phyloP scores from a whole-genome alignment of 331 rosid species.

The Arachis monticola region DNA sequence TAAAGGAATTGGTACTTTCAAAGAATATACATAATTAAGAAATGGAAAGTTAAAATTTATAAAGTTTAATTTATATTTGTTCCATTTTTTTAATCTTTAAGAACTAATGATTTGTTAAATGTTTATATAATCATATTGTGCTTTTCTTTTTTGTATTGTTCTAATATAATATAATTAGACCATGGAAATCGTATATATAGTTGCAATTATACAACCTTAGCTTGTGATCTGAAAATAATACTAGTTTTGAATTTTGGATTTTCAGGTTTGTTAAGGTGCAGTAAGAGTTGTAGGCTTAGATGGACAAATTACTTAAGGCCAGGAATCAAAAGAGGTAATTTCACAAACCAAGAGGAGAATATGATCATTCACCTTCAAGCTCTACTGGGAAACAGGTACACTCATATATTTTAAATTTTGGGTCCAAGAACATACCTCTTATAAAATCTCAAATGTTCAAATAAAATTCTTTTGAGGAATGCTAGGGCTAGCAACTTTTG shows the following conservation, averaged over 20 bases:
- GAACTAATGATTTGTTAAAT: no score
- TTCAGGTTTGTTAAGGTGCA: slow-evolving; percentile 87
- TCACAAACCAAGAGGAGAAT: slow-evolving; percentile 91
- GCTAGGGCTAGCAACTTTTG: no score
- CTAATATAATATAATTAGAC: background rate
- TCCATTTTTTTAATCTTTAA: no score
- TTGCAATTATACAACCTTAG: background rate
- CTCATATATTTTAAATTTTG: background rate
- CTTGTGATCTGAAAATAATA: slow-evolving; percentile 20
- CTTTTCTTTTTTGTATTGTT: background rate
- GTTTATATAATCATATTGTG: background rate
- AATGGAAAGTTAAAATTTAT: no score
- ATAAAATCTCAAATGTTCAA: no score
- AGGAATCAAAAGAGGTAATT: slow-evolving; percentile 91
- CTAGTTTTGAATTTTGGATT: background rate
- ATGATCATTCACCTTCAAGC: slow-evolving; percentile 98
- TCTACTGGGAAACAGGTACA: slow-evolving; percentile 91
- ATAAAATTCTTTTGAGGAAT: no score
- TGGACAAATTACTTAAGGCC: slow-evolving; percentile 98
- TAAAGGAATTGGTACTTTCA: no score
- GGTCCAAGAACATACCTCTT: no score
- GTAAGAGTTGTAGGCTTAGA: slow-evolving; percentile 93
- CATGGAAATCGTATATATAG: background rate
- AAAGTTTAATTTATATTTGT: no score
- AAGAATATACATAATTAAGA: no score